phyloP scores from a whole-genome alignment of 148 eudicot species.

The Persicaria tinctoria region DNA sequence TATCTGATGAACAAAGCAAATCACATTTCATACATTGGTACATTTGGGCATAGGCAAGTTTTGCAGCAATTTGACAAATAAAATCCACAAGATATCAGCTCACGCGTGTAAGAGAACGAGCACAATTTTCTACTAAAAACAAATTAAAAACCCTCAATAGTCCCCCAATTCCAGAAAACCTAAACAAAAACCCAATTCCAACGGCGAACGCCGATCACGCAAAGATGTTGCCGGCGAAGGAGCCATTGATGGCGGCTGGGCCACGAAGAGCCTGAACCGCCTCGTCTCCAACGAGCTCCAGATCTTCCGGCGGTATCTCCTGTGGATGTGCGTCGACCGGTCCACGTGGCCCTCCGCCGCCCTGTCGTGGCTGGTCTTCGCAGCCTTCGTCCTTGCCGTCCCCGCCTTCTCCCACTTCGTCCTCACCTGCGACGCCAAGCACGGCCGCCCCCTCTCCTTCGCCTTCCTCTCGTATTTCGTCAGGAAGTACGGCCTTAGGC shows the following conservation, averaged over 20 bases:
- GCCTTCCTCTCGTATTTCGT: conserved; percentile 49
- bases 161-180: neutral
- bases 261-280: conserved; percentile 14
- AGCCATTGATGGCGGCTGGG: neutral
- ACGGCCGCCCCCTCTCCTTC: conserved; percentile 62
- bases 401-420: conserved; percentile 66
- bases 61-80: too few species aligned
- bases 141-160: neutral
- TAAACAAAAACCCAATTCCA: neutral
- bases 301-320: conserved; percentile 52
- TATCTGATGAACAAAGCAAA: too few species aligned
- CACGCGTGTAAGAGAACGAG: too few species aligned
- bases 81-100: too few species aligned
- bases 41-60: too few species aligned
- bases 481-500: conserved; percentile 51
- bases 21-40: too few species aligned
- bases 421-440: conserved; percentile 55
- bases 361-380: conserved; percentile 56
- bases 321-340: conserved; percentile 83
- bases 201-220: neutral
- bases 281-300: conserved; percentile 51
- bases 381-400: conserved; percentile 36
- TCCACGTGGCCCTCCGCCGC: conserved; percentile 25
- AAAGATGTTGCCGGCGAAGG: neutral
- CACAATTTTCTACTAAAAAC: too few species aligned